Evolutionary conservation across 345 rosid genomes (phyloP).

Genomic region (Iberis pinnata): DNA sequence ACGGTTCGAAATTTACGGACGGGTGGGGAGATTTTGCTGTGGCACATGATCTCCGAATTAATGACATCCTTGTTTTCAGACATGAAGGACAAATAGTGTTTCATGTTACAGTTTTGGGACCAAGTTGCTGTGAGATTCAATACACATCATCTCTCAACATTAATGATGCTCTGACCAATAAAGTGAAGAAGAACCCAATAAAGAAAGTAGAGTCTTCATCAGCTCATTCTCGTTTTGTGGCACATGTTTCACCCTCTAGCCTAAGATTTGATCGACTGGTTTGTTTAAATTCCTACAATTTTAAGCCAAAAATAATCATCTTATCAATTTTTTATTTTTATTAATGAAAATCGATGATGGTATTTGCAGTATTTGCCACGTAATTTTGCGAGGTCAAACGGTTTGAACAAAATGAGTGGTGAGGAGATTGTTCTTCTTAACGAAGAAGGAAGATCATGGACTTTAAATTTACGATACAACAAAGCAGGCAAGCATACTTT

Average conservation of each 20-base stretch:
- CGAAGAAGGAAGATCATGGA: constrained; percentile 15
- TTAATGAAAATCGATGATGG: not conserved
- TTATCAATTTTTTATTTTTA: too few relatives aligned
- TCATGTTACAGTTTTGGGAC: constrained; percentile 28
- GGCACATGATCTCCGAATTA: constrained; percentile 23
- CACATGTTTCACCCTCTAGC: constrained; percentile 12
- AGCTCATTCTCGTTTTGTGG: constrained; percentile 5
- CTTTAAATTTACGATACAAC: not conserved
- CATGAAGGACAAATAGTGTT: constrained; percentile 24
- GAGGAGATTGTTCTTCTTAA: constrained; percentile 8
- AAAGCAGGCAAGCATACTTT: not conserved
- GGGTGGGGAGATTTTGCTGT: constrained; percentile 24
- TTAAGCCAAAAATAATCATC: not conserved
- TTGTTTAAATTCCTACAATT: not conserved
- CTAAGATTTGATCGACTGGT: constrained; percentile 17
- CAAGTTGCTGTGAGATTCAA: constrained; percentile 20
- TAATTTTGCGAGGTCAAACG: constrained; percentile 12
- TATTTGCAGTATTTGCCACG: constrained; percentile 16
- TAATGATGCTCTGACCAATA: not conserved
- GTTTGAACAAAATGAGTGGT: constrained; percentile 16
- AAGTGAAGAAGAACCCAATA: constrained; percentile 11
- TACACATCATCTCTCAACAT: constrained; percentile 5
- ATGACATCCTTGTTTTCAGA: constrained; percentile 21
- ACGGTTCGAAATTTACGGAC: constrained; percentile 15
- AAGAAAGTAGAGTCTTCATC: not conserved